Evolutionary conservation across 768 basidiomycete genomes (phyloP), one percentile per base, ranked within the genome.

Genomic region (Russula brevipes): DNA sequence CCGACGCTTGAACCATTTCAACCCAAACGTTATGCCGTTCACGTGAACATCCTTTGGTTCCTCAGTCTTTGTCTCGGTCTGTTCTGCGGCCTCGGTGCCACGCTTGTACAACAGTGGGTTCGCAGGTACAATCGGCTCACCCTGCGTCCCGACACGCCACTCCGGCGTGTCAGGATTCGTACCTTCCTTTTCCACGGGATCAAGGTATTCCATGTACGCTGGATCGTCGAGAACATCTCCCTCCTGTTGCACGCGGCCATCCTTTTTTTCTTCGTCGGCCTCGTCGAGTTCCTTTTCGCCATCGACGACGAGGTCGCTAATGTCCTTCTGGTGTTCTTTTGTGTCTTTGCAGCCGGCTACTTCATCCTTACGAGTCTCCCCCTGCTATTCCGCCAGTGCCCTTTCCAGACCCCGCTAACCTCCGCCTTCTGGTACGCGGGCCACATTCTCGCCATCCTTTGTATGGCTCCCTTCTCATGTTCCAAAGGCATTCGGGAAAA

Each of bases 31-130:
- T 45, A 30, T 24, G 41, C 44, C 14, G 8, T 66, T 31, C 57
- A 51, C 44, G 64, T 67, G 24, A 67, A 67, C 11, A 67, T 60
- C 10, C 30, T 64, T 16, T 64, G 63, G 63, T 64, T 55, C 52
- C 51, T 60, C 57, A 64, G 63, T 33, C 64, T 67, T 38, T 57
- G 44, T 19, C 36, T 63, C 44, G 45, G 50, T 9, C 62, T 65
- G 19, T 45, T 41, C 2, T 56, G 55, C 30, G 65, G 63, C 9
- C 65, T 66, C 17, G 12, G 14, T n/a, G 64, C 65, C 11, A 64
- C 62, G 1, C 44, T 66, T 10, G 57, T 66, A 5, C 65, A 66
- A 39, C 51, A 58, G 17, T 63, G 61, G 61, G 16, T 47, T 8
- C 57, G 57, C 61, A 24, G 57, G 35, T 63, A 63, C 44, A 7